Evolutionary conservation across 208 protist genomes (phyloP).

Genomic region (Wallacemonas sp.): DNA sequence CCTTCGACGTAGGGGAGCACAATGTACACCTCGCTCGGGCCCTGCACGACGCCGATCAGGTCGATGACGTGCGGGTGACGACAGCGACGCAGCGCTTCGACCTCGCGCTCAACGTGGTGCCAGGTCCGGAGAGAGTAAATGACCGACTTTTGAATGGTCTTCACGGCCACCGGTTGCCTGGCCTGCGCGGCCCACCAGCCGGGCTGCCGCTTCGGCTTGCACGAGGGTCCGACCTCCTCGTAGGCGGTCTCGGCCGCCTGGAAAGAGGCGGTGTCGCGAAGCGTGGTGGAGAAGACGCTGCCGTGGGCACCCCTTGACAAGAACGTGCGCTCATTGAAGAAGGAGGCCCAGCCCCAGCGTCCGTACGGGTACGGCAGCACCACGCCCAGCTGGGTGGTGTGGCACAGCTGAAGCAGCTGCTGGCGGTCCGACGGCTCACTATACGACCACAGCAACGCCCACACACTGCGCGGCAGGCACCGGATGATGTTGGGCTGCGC

Average conservation of each 20-base stretch:
- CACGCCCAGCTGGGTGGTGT: constrained; percentile 44
- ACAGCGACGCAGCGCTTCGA: constrained; percentile 39
- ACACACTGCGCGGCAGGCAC: constrained; percentile 26
- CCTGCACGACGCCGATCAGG: constrained; percentile 50
- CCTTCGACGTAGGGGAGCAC: constrained; percentile 46
- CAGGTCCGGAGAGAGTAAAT: constrained; percentile 55
- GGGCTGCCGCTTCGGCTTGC: constrained; percentile 7
- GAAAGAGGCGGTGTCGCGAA: constrained; percentile 25
- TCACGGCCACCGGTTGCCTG: constrained; percentile 35
- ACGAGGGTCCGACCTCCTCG: constrained; percentile 10
- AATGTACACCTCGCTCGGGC: constrained; percentile 51
- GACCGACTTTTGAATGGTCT: constrained; percentile 46
- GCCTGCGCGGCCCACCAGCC: constrained; percentile 10
- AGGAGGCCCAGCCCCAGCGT: constrained; percentile 39
- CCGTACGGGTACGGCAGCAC: constrained; percentile 41
- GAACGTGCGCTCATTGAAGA: constrained; percentile 46
- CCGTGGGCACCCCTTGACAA: constrained; percentile 52
- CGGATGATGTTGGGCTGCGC: constrained; percentile 28
- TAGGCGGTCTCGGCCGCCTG: constrained; percentile 7
- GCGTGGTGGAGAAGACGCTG: constrained; percentile 35
- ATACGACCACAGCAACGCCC: constrained; percentile 39
- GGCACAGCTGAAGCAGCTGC: constrained; percentile 42
- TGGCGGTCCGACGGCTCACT: constrained; percentile 29
- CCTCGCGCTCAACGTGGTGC: constrained; percentile 49
- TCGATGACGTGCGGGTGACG: constrained; percentile 52